A percentile compares a stretch with the other conserved stretches of the same genome.
Evolutionary conservation across 352 stramenopile species (phyloP).

Genomic region (Globisporangium parvum): DNA sequence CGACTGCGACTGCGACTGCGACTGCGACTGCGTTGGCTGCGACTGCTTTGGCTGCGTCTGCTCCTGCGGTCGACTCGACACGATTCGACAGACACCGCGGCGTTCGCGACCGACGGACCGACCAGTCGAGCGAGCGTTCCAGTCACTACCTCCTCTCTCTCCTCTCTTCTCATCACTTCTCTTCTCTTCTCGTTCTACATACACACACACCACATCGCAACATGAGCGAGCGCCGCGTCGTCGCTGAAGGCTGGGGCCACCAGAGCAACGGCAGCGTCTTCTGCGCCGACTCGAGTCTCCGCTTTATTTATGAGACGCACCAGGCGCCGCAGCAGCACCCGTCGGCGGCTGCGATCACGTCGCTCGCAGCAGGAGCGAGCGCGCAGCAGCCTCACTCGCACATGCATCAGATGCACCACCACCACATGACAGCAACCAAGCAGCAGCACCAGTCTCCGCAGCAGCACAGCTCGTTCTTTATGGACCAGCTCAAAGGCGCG

Average conservation of each 20-base stretch:
- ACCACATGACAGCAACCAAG: neutral
- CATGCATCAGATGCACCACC: neutral
- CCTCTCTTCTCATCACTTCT: neutral
- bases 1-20: too few relatives aligned
- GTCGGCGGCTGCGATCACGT: conserved; percentile 24
- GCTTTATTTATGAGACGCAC: conserved; percentile 69
- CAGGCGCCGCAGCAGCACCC: conserved; percentile 13
- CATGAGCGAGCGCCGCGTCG: conserved; percentile 40
- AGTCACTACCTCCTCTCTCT: neutral
- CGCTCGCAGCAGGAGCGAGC: conserved; percentile 10
- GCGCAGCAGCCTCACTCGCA: conserved; percentile 1
- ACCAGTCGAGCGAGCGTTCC: neutral
- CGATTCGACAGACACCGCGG: neutral
- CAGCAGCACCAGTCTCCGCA: neutral
- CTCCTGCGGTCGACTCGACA: neutral
- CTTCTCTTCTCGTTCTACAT: neutral
- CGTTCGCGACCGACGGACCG: neutral
- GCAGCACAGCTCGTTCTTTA: conserved; percentile 4
- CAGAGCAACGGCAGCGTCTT: conserved; percentile 59
- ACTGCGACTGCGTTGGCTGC: too few relatives aligned
- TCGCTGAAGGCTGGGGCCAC: conserved; percentile 65
- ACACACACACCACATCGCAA: neutral
- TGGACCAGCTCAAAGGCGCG: conserved; percentile 15
- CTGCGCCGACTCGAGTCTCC: conserved; percentile 76
- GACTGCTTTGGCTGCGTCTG: too few relatives aligned